Percentiles rank a stretch among this genome's conserved stretches.
phyloP scores from a whole-genome alignment of 352 stramenopile genomes.

The Phytopythium aichiense region DNA sequence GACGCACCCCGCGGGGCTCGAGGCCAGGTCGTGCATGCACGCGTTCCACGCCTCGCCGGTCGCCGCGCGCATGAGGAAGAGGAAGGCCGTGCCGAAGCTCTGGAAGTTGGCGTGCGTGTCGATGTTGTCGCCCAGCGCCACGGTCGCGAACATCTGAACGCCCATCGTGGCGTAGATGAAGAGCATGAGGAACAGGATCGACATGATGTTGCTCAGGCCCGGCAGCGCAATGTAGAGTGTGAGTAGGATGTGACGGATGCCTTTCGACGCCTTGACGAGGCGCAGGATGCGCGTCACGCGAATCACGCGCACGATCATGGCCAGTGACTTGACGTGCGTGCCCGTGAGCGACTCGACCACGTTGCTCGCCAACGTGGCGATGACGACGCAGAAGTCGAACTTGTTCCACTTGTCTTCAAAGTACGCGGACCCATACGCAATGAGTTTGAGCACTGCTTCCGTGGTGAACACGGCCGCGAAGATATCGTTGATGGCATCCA shows the following conservation, averaged over 20 bases:
- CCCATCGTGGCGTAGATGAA: slow-evolving; percentile 94
- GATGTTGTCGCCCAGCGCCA: slow-evolving; percentile 68
- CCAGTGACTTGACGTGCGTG: slow-evolving; percentile 61
- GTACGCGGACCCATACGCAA: slow-evolving; percentile 71
- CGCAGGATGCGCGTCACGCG: slow-evolving; percentile 85
- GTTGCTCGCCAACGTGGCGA: slow-evolving; percentile 58
- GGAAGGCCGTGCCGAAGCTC: slow-evolving; percentile 86
- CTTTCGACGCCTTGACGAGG: slow-evolving; percentile 83
- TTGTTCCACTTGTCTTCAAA: slow-evolving; percentile 86
- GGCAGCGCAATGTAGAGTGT: slow-evolving; percentile 91
- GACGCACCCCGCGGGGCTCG: slow-evolving; percentile 33
- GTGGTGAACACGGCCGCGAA: slow-evolving; percentile 88
- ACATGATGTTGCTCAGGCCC: slow-evolving; percentile 88
- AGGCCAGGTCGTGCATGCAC: slow-evolving; percentile 89
- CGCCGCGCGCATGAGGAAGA: slow-evolving; percentile 87
- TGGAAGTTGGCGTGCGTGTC: slow-evolving; percentile 92
- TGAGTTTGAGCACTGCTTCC: slow-evolving; percentile 87
- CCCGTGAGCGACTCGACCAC: slow-evolving; percentile 54
- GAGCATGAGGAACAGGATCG: slow-evolving; percentile 89
- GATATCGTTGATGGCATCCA: slow-evolving; percentile 78
- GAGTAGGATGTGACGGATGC: slow-evolving; percentile 84
- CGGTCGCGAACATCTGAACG: slow-evolving; percentile 91
- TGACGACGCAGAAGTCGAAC: slow-evolving; percentile 87
- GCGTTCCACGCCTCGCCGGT: slow-evolving; percentile 93
- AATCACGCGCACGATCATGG: slow-evolving; percentile 89